Evolutionary conservation across 2,329 filamentous ascomycete species (phyloP), one percentile per base, ranked within the genome.

Genomic region (Volutella citrinella): DNA sequence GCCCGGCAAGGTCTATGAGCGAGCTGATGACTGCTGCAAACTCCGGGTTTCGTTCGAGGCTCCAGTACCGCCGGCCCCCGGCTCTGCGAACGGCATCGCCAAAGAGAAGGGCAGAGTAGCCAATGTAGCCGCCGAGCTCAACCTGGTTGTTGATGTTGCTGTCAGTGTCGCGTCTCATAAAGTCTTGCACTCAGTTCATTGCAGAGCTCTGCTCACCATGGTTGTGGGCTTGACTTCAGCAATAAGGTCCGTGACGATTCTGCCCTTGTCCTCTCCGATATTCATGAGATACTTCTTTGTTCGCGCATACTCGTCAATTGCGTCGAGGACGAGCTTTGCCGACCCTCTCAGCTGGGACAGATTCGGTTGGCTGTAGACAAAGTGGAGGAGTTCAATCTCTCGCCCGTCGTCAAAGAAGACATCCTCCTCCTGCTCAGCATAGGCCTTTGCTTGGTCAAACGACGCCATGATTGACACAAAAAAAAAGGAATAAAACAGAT

Each of bases 71-170:
- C 45, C 72, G 69, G 4, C 83, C 84, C 10, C 82, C 83, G 4
- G 72, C 73, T 30, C 72, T 69, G 38, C 75, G 74, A 12, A 87
- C 65, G 1, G 82, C 80, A 21, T 78, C 70, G 27, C 77, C 84
- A 52, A 90, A 91, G 2, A 88, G 69, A 39, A 93, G 79, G 39
- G 82, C 81, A 0, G 86, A 91, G 66, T 93, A 93, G 25, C 87
- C 87, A 14, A 89, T 73, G 59, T 91, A 93, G 30, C 84, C 83
- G 28, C 87, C 87, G 0, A 93, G 70, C 56, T 94, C 87, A 28
- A 91, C 72, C 60, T 22, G 20, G 9, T n/a, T n/a, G n/a, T n/a
- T n/a, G n/a, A n/a, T 63, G 7, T 5, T n/a, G 1, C n/a, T n/a
- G n/a, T n/a, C n/a, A n/a, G n/a, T n/a, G n/a, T n/a, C n/a, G n/a